Evolutionary conservation across 306 rosid species (phyloP).

Genomic region (Prunus campanulata): DNA sequence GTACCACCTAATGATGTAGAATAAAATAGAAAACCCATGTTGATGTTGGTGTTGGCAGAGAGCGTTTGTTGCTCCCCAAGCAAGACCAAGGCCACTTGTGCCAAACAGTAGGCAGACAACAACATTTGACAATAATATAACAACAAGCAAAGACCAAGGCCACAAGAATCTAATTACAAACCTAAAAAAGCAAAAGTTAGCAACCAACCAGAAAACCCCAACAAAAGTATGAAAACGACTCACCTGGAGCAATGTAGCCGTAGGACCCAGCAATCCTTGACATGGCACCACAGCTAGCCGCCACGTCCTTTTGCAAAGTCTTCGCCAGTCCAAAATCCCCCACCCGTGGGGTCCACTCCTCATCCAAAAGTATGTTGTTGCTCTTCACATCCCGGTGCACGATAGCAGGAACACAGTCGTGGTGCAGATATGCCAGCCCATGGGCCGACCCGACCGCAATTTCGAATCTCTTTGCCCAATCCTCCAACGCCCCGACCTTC

Average conservation of each 20-base stretch:
- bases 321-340: conserved; percentile 89
- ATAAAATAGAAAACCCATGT: not conserved
- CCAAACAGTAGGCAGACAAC: not conserved
- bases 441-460: conserved; percentile 69
- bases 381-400: conserved; percentile 92
- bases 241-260: conserved; percentile 90
- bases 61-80: not conserved
- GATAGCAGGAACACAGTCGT: conserved; percentile 65
- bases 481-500: conserved; percentile 30
- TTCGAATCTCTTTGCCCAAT: conserved; percentile 49
- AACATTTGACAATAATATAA: not conserved
- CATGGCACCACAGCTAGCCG: conserved; percentile 31
- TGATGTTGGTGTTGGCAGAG: not conserved
- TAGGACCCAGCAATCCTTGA: conserved; percentile 74
- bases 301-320: conserved; percentile 39
- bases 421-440: conserved; percentile 77
- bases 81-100: not conserved
- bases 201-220: not conserved
- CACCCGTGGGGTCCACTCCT: conserved; percentile 52
- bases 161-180: not conserved
- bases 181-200: not conserved
- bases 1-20: not conserved
- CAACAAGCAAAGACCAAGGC: not conserved
- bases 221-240: not conserved
- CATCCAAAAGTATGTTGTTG: conserved; percentile 71